phyloP scores from a whole-genome alignment of 345 rosid genomes.

The Sapria himalayana region DNA sequence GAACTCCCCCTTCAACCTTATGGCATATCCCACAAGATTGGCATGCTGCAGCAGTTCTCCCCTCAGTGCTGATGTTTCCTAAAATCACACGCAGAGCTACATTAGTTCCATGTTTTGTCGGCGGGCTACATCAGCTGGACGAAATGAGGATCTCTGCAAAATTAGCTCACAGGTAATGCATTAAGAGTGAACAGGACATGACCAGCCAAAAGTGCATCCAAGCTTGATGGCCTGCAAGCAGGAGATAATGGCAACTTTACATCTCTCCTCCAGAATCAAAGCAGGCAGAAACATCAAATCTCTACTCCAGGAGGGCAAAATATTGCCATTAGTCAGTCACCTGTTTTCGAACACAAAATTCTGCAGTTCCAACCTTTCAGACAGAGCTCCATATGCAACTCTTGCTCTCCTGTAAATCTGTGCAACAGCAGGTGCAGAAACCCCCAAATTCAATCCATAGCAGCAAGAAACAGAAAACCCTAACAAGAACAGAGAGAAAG shows the following conservation, averaged over 20 bases:
- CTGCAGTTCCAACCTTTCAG: conserved; percentile 55
- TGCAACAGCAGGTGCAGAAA: not conserved
- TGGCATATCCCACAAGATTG: conserved; percentile 50
- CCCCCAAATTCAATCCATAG: not conserved
- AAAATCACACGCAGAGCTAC: conserved; percentile 9
- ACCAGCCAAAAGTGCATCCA: conserved; percentile 59
- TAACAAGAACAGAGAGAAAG: not conserved
- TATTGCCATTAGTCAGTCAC: no score
- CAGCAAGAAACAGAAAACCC: not conserved
- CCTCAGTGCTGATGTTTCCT: conserved; percentile 57
- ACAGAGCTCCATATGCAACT: conserved; percentile 56
- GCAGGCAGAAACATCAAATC: not conserved
- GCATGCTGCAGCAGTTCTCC: conserved; percentile 34
- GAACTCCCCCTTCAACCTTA: conserved; percentile 36
- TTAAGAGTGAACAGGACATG: conserved; percentile 54
- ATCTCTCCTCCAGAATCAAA: not conserved
- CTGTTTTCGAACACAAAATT: conserved; percentile 53
- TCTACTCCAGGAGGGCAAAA: conserved; percentile 4
- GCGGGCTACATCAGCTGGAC: no score
- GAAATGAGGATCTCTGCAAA: no score
- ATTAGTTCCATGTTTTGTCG: no score
- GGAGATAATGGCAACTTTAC: not conserved
- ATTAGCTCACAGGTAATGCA: conserved; percentile 61
- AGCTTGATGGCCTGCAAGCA: conserved; percentile 59
- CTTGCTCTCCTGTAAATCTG: conserved; percentile 68